Conservation (phyloP, 345 rosid species). For the Melaleuca alternifolia region DNA sequence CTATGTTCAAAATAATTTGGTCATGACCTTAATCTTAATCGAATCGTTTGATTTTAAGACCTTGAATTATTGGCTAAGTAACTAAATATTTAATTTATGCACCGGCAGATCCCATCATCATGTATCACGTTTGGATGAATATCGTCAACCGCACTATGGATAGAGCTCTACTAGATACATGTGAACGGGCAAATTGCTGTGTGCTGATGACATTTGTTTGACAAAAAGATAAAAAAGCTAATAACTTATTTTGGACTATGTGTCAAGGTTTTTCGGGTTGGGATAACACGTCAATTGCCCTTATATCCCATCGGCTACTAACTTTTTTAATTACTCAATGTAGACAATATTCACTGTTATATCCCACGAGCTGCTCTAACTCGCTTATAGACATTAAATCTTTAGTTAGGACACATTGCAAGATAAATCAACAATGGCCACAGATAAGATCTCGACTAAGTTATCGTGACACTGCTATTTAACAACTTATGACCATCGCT, state of each 20-base stretch:
- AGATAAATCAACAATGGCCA: not conserved
- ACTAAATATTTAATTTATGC: not conserved
- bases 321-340: not conserved
- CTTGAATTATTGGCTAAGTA: not conserved
- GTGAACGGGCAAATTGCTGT: not conserved
- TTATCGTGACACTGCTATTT: not conserved
- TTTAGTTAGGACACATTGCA: not conserved
- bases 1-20: not conserved
- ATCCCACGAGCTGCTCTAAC: not conserved
- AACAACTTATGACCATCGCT: not conserved
- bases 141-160: not conserved
- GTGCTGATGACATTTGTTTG: not conserved
- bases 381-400: not conserved
- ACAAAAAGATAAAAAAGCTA: too few species aligned
- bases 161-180: not conserved
- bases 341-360: not conserved
- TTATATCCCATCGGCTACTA: not conserved
- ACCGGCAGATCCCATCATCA: not conserved
- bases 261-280: not conserved
- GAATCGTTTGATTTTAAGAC: not conserved
- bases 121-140: not conserved
- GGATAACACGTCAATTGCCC: not conserved
- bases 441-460: not conserved
- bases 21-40: not conserved
- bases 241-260: too few species aligned